Percentiles rank a stretch among this genome's conserved stretches.
phyloP scores from a whole-genome alignment of 495 filamentous ascomycete species.

The Xylaria venustula region DNA sequence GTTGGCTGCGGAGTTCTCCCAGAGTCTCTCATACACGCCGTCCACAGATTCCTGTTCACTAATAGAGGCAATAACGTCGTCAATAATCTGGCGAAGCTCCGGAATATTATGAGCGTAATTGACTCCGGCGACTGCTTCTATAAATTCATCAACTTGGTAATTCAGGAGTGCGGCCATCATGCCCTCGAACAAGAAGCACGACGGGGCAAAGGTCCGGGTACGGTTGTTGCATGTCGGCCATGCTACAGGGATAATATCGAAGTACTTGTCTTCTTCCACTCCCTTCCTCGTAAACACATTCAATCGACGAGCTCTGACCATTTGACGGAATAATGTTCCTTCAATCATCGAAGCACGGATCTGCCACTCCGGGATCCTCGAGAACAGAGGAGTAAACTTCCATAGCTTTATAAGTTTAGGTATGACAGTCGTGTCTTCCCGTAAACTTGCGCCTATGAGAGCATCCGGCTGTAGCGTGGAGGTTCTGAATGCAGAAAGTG shows the following conservation, averaged over 20 bases:
- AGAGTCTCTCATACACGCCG: neutral
- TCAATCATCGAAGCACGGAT: conserved; percentile 25
- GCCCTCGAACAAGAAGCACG: conserved; percentile 35
- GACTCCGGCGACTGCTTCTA: conserved; percentile 26
- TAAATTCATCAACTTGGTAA: conserved; percentile 40
- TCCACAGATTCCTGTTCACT: neutral
- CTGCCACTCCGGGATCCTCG: neutral
- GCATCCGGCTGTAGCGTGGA: neutral
- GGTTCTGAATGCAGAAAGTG: neutral
- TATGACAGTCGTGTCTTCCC: neutral
- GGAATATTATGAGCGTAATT: neutral
- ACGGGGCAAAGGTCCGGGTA: neutral
- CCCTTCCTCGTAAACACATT: conserved; percentile 24
- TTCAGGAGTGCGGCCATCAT: conserved; percentile 35
- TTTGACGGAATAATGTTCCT: conserved; percentile 16
- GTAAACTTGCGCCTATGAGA: neutral
- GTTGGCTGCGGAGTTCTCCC: neutral
- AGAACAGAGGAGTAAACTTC: neutral
- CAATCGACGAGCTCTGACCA: neutral
- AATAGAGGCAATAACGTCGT: neutral
- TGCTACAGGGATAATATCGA: conserved; percentile 36
- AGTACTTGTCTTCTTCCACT: conserved; percentile 35
- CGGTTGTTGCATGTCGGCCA: conserved; percentile 29
- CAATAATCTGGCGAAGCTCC: neutral
- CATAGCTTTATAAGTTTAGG: neutral